Evolutionary conservation across 106 monocot species (phyloP), one percentile per base, ranked within the genome.

Genomic region (Phalaenopsis aphrodite): DNA sequence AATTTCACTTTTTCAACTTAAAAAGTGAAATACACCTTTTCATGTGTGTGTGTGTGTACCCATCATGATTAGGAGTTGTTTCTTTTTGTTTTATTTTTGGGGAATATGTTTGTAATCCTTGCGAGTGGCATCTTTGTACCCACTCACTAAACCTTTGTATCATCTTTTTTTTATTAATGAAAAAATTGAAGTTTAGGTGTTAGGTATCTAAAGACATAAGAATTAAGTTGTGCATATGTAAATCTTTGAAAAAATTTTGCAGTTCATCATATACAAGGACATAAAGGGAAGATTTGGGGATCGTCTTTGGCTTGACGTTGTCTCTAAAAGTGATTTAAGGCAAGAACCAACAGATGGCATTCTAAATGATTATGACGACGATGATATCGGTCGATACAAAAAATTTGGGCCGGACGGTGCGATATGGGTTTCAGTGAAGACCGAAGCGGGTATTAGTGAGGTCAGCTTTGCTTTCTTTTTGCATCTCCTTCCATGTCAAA

Each of bases 241-340:
- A 30, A 30, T 30, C 30, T 30, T 30, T 7, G 8, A 8, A 68
- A 52, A n/a, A 38, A 41, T 79, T 73, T 30, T 83, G 80, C 87
- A 98, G 98, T 94, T 88, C 78, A 80, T 78, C 72, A 92, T 83
- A 56, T 98, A 94, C 89, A 89, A 89, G 78, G 88, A 91, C 38
- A 91, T 98, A 82, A 94, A 88, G 81, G 94, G 84, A 76, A 85
- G 84, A 77, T 98, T 92, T 55, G 83, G 82, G 24, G 86, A 88
- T 68, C 90, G 84, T 80, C 86, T 98, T 78, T 98, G 98, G 98
- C 81, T 98, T 55, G 92, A 98, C 81, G 94, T 92, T 49, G 85
- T 98, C 76, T 94, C 98, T 8, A 98, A 98, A 81, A 91, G 85
- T 78, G 98, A 98, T 89, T 82, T 98, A 30, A 80, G 92, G 47